phyloP scores from a whole-genome alignment of 2,329 filamentous ascomycete genomes.

The Periconia digitata region DNA sequence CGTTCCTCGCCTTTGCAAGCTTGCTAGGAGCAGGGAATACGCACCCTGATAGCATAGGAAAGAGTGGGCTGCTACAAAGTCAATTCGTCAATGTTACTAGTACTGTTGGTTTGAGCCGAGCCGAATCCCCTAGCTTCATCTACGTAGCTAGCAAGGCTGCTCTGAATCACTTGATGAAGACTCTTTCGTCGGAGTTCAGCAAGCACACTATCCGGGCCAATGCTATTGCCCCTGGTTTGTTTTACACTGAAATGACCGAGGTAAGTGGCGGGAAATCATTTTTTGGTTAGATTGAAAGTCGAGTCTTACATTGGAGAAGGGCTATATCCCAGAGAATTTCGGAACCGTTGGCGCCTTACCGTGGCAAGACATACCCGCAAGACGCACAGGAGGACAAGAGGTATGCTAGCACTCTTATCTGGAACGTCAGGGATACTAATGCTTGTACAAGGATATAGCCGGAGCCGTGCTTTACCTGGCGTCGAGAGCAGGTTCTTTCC shows the following conservation, averaged over 20 bases:
- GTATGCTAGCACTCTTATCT: not conserved
- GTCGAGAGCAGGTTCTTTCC: conserved; percentile 3
- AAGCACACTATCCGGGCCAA: conserved; percentile 1
- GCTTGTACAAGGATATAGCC: conserved; percentile 1
- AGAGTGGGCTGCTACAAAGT: conserved; percentile 1
- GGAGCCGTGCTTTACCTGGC: conserved; percentile 2
- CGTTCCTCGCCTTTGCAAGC: not conserved
- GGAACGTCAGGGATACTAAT: not conserved
- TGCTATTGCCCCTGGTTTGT: conserved; percentile 1
- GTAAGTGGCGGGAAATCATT: not conserved
- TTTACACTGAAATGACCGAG: conserved; percentile 3
- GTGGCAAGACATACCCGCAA: conserved; percentile 2
- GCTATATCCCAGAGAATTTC: not conserved
- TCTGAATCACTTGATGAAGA: conserved; percentile 4
- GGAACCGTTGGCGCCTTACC: not conserved
- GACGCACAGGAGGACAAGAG: not conserved
- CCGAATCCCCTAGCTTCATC: not conserved
- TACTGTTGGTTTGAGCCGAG: not conserved
- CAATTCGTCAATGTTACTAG: conserved; percentile 2
- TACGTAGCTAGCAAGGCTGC: conserved; percentile 1
- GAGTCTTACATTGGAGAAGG: not conserved
- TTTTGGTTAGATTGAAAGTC: not conserved
- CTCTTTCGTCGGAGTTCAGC: not conserved
- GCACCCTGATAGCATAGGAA: not conserved
- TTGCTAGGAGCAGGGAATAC: conserved; percentile 1